Conservation (phyloP, 192 early-diverging fungal species). For the Podila clonocystis region DNA sequence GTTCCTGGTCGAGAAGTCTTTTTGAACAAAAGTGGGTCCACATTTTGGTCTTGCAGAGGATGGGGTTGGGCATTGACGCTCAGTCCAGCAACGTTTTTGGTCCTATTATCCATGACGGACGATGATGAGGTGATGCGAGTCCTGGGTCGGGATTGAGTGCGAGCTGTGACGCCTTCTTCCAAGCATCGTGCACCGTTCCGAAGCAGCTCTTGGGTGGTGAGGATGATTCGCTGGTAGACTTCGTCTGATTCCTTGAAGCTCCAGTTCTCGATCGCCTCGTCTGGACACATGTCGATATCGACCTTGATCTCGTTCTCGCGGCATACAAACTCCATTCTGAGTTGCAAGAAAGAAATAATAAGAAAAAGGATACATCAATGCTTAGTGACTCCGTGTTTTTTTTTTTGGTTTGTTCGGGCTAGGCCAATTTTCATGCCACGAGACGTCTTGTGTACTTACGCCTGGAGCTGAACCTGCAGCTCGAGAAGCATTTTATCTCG, state of each 20-base stretch:
- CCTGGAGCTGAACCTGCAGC: conserved; percentile 33
- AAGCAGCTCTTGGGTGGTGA: conserved; percentile 40
- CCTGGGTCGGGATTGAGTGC: conserved; percentile 5
- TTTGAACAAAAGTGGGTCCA: conserved; percentile 20
- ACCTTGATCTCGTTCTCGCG: conserved; percentile 45
- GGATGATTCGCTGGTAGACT: conserved; percentile 36
- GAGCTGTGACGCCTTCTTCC: conserved; percentile 7
- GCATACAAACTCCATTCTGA: conserved; percentile 42
- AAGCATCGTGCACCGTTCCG: conserved; percentile 24
- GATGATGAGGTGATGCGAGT: conserved; percentile 2
- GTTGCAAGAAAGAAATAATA: neutral
- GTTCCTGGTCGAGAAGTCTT: conserved; percentile 30
- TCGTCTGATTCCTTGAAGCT: conserved; percentile 45
- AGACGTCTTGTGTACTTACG: conserved; percentile 20
- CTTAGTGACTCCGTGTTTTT: neutral
- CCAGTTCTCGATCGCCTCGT: conserved; percentile 43
- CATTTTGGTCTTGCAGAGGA: conserved; percentile 7
- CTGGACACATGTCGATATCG: conserved; percentile 40
- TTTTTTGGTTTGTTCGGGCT: too few relatives aligned
- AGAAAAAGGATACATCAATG: neutral
- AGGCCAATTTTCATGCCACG: neutral
- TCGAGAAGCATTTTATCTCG: conserved; percentile 37
- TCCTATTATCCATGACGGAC: neutral
- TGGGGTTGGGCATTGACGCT: conserved; percentile 6
- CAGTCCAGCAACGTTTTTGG: conserved; percentile 7